Base-by-base conservation (phyloP, 805 yeast species). In the Candida alai region DNA sequence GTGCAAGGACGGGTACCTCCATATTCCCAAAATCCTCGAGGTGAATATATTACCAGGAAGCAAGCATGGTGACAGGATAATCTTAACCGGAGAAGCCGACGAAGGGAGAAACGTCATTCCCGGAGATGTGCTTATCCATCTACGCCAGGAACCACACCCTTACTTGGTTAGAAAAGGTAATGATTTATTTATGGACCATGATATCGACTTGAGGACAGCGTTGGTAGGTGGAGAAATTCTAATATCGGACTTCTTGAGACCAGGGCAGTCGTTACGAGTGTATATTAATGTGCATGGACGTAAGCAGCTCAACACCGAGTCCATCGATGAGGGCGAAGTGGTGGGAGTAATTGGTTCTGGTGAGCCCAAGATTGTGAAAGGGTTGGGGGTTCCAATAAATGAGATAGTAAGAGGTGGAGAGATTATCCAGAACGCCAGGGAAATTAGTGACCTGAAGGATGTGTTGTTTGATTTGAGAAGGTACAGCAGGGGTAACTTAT, bases 111-210 rank as follows among this genome's bases (percentile, higher is more conserved):
- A 69, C 40, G 58, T 76, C 3, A 56, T 71, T 3, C 83, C 88
- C 0, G 89, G 89, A 2, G 85, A 82, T 51, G 80, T 82, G 5
- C 58, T 80, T 3, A 69, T 82, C 7, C 74, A 71, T 2, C 52
- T 82, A 16, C 64, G 65, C 24, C 70, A 72, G 43, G 39, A 62
- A 30, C 45, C 49, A 4, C 69, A 65, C 42, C 53, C 56, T 7
- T 45, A 41, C 13, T 67, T 73, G 36, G 60, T 60, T 10, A 59
- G 82, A 40, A 58, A 53, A 30, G 68, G 56, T 22, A 51, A 68
- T 23, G 74, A 76, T 44, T 52, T 78, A 31, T 60, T 61, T 35
- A 51, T 65, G 48, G 68, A 59, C 19, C 60, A 62, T 24, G 62
- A 67, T 29, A 63, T 78, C 20, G 78, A 74, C 46, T 53, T 78